These are phyloP conservation scores for Remersonia thermophila DNA, from an alignment of 2,329 filamentous ascomycete genomes.

Conservation along the genomic window DNA sequence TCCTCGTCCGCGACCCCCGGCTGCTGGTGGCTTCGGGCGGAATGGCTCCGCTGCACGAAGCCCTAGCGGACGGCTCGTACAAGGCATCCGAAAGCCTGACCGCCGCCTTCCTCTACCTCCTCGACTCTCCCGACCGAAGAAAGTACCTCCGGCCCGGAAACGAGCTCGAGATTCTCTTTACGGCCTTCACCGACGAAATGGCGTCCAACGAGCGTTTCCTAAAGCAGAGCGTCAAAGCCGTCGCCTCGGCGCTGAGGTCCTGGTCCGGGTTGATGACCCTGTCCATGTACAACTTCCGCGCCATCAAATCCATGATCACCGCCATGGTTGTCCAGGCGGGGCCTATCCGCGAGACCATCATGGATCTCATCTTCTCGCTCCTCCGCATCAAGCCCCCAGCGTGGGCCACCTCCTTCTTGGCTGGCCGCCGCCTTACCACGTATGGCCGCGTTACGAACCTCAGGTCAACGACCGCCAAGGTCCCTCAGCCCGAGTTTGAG, in stretches of 20 bases:
- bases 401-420: conserved; percentile 92
- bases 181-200: conserved; percentile 78
- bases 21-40: conserved; percentile 75
- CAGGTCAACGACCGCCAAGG: conserved; percentile 45
- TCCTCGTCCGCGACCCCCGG: conserved; percentile 73
- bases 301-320: conserved; percentile 66
- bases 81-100: conserved; percentile 84
- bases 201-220: conserved; percentile 48
- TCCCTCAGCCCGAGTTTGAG: conserved; percentile 41
- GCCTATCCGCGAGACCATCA: conserved; percentile 57
- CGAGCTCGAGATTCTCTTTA: conserved; percentile 80
- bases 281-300: conserved; percentile 76
- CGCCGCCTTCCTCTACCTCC: conserved; percentile 74
- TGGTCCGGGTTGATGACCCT: conserved; percentile 88
- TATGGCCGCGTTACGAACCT: conserved; percentile 90
- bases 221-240: conserved; percentile 84
- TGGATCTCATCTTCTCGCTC: conserved; percentile 71
- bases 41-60: conserved; percentile 77
- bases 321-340: conserved; percentile 47
- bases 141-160: conserved; percentile 78
- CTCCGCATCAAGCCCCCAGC: conserved; percentile 84
- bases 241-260: conserved; percentile 78
- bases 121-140: conserved; percentile 72
- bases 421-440: conserved; percentile 82
- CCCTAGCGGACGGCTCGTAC: conserved; percentile 80